Evolutionary conservation across 75 land plant species (phyloP).

Genomic region (Pseudotsuga menziesii): DNA sequence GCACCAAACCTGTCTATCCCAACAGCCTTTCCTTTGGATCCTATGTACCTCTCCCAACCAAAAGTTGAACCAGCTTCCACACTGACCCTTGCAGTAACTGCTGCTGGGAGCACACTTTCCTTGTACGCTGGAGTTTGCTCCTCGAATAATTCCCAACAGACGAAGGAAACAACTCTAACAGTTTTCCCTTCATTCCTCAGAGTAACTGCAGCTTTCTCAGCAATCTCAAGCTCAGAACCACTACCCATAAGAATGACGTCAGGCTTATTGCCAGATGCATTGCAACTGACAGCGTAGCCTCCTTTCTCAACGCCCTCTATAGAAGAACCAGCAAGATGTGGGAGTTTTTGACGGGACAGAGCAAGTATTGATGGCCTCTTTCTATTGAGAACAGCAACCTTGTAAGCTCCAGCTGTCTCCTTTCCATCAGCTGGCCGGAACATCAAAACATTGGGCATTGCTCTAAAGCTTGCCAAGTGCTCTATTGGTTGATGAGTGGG

Average conservation of each 20-base stretch:
- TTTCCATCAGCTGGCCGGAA: slow-evolving; percentile 81
- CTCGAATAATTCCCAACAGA: slow-evolving; percentile 71
- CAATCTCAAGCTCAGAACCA: slow-evolving; percentile 90
- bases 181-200: slow-evolving; percentile 66
- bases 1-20: slow-evolving; percentile 83
- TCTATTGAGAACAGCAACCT: slow-evolving; percentile 54
- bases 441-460: slow-evolving; percentile 78
- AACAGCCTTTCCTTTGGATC: slow-evolving; percentile 53
- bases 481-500: slow-evolving; percentile 93
- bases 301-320: slow-evolving; percentile 69
- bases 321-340: slow-evolving; percentile 68
- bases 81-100: slow-evolving; percentile 56
- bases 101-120: slow-evolving; percentile 57
- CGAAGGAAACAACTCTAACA: slow-evolving; percentile 73
- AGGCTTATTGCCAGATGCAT: slow-evolving; percentile 52
- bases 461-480: slow-evolving; percentile 76
- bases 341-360: slow-evolving; percentile 79
- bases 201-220: slow-evolving; percentile 51
- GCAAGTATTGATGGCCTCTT: slow-evolving; percentile 67
- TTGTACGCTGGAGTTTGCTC: slow-evolving; percentile 59
- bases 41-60: slow-evolving; percentile 72
- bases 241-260: slow-evolving; percentile 78
- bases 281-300: slow-evolving; percentile 64
- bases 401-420: slow-evolving; percentile 88
- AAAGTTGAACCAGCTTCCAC: slow-evolving; percentile 77